Evolutionary conservation across 805 yeast species (phyloP).

Genomic region (Danielia reshetovae): DNA sequence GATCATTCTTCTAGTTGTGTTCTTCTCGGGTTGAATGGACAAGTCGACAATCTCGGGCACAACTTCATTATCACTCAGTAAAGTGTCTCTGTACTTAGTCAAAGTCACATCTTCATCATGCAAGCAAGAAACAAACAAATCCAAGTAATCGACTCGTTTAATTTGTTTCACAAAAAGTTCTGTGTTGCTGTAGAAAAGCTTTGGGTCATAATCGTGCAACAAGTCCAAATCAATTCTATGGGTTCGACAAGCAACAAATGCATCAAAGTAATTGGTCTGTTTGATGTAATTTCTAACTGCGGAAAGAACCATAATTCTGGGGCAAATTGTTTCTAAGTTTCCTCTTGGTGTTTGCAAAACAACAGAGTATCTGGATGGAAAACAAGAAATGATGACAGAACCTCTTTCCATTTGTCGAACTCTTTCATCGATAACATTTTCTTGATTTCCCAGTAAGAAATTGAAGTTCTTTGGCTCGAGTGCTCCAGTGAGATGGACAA

Average conservation of each 20-base stretch:
- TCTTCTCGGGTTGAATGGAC: slow-evolving; percentile 14
- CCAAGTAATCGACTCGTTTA: slow-evolving; percentile 69
- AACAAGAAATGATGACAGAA: slow-evolving; percentile 71
- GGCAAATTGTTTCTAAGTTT: slow-evolving; percentile 88
- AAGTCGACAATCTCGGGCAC: background rate
- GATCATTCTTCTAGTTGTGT: slow-evolving; percentile 30
- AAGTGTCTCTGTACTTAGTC: slow-evolving; percentile 80
- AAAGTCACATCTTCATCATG: slow-evolving; percentile 80
- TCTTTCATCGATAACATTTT: slow-evolving; percentile 62
- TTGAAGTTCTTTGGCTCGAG: slow-evolving; percentile 34
- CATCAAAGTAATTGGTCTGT: slow-evolving; percentile 56
- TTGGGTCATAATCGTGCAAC: slow-evolving; percentile 82
- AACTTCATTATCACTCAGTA: background rate
- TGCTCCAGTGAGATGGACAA: slow-evolving; percentile 60
- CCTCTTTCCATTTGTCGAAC: slow-evolving; percentile 89
- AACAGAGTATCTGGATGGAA: slow-evolving; percentile 80
- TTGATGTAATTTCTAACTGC: slow-evolving; percentile 73
- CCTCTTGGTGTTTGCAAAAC: slow-evolving; percentile 95
- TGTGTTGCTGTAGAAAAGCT: slow-evolving; percentile 57
- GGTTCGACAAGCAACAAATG: slow-evolving; percentile 79
- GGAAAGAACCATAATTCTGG: slow-evolving; percentile 84
- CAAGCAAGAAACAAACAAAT: slow-evolving; percentile 80
- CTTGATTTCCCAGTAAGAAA: slow-evolving; percentile 19
- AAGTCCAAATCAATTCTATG: slow-evolving; percentile 91
- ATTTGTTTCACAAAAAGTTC: slow-evolving; percentile 69